Base-by-base conservation (phyloP, 495 filamentous ascomycete species). In the Neurospora africana region DNA sequence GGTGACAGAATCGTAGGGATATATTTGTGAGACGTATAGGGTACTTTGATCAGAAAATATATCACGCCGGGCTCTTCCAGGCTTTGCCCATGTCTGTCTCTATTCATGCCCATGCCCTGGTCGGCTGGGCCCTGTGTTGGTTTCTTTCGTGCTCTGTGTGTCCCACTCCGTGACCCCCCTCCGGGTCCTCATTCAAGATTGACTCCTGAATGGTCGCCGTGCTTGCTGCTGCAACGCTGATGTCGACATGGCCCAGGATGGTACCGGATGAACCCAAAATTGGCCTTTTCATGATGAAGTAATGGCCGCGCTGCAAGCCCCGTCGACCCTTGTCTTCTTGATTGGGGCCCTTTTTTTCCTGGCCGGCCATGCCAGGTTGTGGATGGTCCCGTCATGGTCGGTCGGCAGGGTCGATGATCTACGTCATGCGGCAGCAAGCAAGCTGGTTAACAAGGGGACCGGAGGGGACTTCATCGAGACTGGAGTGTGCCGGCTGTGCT, bases 381-480 rank as follows among this genome's bases (percentile, higher is more conserved):
- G 27, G 23, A 27, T 17, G 27, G 53, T 58, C 39, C 39, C 39
- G 39, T 44, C 15, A 17, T 65, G 53, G 53, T 30, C 53, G 53
- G 53, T 17, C 53, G 53, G 53, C 53, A 65, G 43, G 70, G 61
- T 37, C 37, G 40, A 35, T 71, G 44, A 37, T 41, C 70, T 72
- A 72, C 70, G 70, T 72, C 70, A 72, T 72, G 37, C 36, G 37
- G 70, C 70, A 72, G 61, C 43, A 68, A 37, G 41, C 21, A 68
- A 37, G 41, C 21, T 40, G 30, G 53, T 65, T 27, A 65, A 61
- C 47, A 58, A 61, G 53, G 53, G 53, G 13, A 61, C 23, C 53
- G 5, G 23, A 61, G 23, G 53, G 23, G 53, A 30, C 21, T 30
- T 44, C n/a, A n/a, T n/a, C n/a, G n/a, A n/a, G n/a, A n/a, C n/a